Base-by-base conservation (phyloP, 2,329 filamentous ascomycete species). In the Diaporthe citri region DNA sequence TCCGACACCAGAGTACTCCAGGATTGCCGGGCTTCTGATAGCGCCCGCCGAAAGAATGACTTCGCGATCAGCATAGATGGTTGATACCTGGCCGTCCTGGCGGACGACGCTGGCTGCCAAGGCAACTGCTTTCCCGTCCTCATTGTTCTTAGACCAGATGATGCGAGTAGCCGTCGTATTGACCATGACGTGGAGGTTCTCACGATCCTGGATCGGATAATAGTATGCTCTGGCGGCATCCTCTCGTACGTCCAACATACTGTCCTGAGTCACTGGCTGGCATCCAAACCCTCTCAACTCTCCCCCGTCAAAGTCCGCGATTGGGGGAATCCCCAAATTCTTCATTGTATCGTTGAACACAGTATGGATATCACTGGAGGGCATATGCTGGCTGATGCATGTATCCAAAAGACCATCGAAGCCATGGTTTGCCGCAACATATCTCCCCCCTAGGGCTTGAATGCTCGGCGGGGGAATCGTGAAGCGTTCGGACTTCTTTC, bases 21-120 rank as follows among this genome's bases (percentile, higher is more conserved):
- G 70, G 31, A 72, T 57, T 6, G 70, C 56, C 12, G 70, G 55
- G 56, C 56, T 62, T 31, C 60, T 57, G 15, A 72, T 39, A 4
- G 70, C 46, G 22, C 70, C 70, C 22, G 70, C 57, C 20, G 70
- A 72, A 46, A 72, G 31, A 39, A 72, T 52, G 43, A 72, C 51
- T 57, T 60, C 60, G 31, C 56, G 59, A n/a, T 43, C 56, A 59
- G 59, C 51, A 59, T 62, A 59, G 5, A 36, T 48, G 57, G 43
- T 64, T 13, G 43, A 51, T 43, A 46, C 56, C 41, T 72, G 56
- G 12, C 48, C 36, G 22, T 62, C 51, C 56, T 72, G 56, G 13
- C 59, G 56, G 41, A 43, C 70, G 20, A 46, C 60, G 56, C 56
- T 59, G 28, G 60, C 43, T 25, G 70, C 70, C 17, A 72, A 48